Evolutionary conservation across 2,329 filamentous ascomycete genomes (phyloP).

Genomic region (Aspergillus quadricinctus): DNA sequence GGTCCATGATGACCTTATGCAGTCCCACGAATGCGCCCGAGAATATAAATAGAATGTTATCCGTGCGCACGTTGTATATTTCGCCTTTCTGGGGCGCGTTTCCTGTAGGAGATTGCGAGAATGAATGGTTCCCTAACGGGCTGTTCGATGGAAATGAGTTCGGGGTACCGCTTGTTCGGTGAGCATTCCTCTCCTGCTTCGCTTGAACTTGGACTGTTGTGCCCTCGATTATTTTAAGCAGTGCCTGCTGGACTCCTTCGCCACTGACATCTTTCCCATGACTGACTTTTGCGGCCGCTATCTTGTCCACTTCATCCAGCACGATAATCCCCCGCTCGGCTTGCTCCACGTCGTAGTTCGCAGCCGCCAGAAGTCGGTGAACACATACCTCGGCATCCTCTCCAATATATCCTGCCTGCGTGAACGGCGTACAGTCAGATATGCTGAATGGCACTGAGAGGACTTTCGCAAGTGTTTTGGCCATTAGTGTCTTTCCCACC

Average conservation of each 20-base stretch:
- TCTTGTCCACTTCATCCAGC: slow-evolving; percentile 95
- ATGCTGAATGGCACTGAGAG: slow-evolving; percentile 96
- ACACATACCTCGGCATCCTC: slow-evolving; percentile 97
- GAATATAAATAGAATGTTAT: slow-evolving; percentile 96
- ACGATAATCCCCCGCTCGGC: slow-evolving; percentile 93
- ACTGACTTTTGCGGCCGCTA: slow-evolving; percentile 78
- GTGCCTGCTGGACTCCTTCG: slow-evolving; percentile 92
- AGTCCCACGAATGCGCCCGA: slow-evolving; percentile 92
- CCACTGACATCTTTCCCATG: slow-evolving; percentile 93
- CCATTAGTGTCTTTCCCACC: slow-evolving; percentile 93
- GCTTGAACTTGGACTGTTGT: slow-evolving; percentile 89
- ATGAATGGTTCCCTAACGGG: slow-evolving; percentile 30
- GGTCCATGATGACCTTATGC: slow-evolving; percentile 78
- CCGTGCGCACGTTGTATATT: slow-evolving; percentile 74
- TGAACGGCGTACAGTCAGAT: slow-evolving; percentile 92
- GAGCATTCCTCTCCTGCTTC: slow-evolving; percentile 53
- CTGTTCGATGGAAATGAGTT: slow-evolving; percentile 38
- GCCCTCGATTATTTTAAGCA: slow-evolving; percentile 93
- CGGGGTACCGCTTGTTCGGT: slow-evolving; percentile 34
- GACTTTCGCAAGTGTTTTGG: slow-evolving; percentile 80
- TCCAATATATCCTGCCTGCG: slow-evolving; percentile 94
- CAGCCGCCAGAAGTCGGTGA: slow-evolving; percentile 80
- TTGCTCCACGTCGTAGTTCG: slow-evolving; percentile 79
- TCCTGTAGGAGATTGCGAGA: slow-evolving; percentile 25
- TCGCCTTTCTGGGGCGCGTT: slow-evolving; percentile 50